Evolutionary conservation across 257 asterid species (phyloP).

Genomic region (Solanum stenotomum): DNA sequence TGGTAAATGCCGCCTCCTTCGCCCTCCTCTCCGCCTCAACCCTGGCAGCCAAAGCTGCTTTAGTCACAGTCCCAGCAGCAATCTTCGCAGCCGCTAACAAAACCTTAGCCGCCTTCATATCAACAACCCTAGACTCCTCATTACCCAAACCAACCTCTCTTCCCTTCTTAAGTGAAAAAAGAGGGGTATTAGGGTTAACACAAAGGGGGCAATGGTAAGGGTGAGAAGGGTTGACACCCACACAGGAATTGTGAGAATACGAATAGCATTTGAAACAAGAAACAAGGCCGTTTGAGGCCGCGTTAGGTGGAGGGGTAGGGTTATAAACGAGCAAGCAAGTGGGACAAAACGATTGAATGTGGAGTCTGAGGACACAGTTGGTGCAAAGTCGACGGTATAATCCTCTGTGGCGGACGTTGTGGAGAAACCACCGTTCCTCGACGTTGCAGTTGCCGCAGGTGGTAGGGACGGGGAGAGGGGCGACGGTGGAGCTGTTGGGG

Average conservation of each 20-base stretch:
- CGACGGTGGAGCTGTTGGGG: slow-evolving; percentile 2
- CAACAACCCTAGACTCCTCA: slow-evolving; percentile 48
- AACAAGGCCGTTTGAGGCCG: slow-evolving; percentile 32
- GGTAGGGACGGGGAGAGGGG: slow-evolving; percentile 9
- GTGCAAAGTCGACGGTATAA: slow-evolving; percentile 71
- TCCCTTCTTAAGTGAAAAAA: slow-evolving; percentile 33
- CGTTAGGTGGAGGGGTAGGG: slow-evolving; percentile 24
- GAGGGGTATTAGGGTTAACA: slow-evolving; percentile 26
- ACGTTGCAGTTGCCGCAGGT: slow-evolving; percentile 57
- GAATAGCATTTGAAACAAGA: slow-evolving; percentile 67
- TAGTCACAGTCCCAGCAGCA: slow-evolving; percentile 45
- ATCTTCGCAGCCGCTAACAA: slow-evolving; percentile 70
- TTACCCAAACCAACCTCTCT: slow-evolving; percentile 12
- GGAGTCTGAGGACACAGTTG: slow-evolving; percentile 77
- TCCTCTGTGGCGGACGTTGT: slow-evolving; percentile 65
- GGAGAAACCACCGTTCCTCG: slow-evolving; percentile 59
- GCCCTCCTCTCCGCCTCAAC: slow-evolving; percentile 68
- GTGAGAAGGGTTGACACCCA: slow-evolving; percentile 17
- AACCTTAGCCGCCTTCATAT: slow-evolving; percentile 45
- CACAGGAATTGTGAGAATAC: slow-evolving; percentile 52
- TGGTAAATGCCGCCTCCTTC: slow-evolving; percentile 61
- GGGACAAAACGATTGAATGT: slow-evolving; percentile 80
- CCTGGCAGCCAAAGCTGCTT: slow-evolving; percentile 44
- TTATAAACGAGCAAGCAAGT: slow-evolving; percentile 59
- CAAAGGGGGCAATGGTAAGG: slow-evolving; percentile 83